Evolutionary conservation across 225 moss, liverwort and hornwort genomes (phyloP).

Genomic region (Anthoceros angustus): DNA sequence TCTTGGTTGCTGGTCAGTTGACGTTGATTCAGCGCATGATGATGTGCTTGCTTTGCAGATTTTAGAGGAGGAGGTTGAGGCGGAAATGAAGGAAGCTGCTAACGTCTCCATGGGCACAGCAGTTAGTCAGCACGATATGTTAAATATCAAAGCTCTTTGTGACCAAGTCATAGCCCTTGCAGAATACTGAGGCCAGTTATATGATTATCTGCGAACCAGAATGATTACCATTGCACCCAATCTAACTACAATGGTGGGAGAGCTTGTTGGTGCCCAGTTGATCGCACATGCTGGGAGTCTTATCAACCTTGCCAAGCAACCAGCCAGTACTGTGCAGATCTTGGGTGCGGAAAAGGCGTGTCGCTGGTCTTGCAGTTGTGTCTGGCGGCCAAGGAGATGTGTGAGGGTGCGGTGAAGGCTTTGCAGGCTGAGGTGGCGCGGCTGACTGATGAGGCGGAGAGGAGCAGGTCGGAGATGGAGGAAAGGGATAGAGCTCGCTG

Average conservation of each 20-base stretch:
- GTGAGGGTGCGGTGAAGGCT: too few species aligned
- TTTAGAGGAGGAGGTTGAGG: constrained; percentile 59
- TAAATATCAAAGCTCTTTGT: constrained; percentile 64
- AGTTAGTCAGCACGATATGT: constrained; percentile 77
- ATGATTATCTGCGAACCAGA: constrained; percentile 58
- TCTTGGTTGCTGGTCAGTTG: background rate
- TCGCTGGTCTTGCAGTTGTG: background rate
- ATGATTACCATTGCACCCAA: constrained; percentile 90
- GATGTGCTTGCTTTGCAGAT: constrained; percentile 14
- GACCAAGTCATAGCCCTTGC: constrained; percentile 70
- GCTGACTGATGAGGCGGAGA: too few species aligned
- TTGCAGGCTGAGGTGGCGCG: too few species aligned
- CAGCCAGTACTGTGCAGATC: constrained; percentile 86
- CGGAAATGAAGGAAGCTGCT: constrained; percentile 69
- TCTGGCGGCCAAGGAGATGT: too few species aligned
- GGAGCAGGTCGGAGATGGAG: too few species aligned
- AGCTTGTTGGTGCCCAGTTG: constrained; percentile 65
- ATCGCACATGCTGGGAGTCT: constrained; percentile 78
- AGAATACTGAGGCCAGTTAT: constrained; percentile 61
- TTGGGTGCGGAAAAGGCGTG: constrained; percentile 68
- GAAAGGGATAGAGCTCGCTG: too few species aligned
- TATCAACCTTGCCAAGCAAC: constrained; percentile 60
- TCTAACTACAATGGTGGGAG: constrained; percentile 63
- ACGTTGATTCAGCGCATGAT: too few species aligned
- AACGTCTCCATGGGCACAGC: constrained; percentile 84